Percentiles rank a stretch among this genome's conserved stretches.
Conservation (phyloP, 495 filamentous ascomycete species). For the Terfezia claveryi region DNA sequence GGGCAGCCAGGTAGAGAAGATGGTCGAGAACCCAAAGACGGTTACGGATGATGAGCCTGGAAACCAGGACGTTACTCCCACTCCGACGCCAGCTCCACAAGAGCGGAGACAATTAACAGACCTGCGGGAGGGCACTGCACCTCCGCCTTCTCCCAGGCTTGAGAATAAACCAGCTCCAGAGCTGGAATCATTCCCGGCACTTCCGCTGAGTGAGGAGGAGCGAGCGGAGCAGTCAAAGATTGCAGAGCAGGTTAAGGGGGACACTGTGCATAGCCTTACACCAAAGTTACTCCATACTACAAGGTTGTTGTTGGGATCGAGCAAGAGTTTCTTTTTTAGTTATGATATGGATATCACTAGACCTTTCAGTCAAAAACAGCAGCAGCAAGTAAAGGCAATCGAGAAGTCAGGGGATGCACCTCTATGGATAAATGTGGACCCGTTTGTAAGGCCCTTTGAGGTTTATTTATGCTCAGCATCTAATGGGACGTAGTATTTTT, state of each 20-base stretch:
- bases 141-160: constrained; percentile 6
- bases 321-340: constrained; percentile 71
- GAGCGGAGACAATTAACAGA: background rate
- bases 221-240: constrained; percentile 13
- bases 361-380: constrained; percentile 24
- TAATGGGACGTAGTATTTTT: constrained; percentile 45
- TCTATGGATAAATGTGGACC: constrained; percentile 51
- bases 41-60: background rate
- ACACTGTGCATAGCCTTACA: constrained; percentile 31
- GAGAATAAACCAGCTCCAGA: constrained; percentile 10
- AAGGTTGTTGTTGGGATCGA: constrained; percentile 53
- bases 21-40: constrained; percentile 16
- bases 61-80: background rate
- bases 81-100: background rate
- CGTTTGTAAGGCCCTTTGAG: constrained; percentile 29
- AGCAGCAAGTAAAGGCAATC: background rate
- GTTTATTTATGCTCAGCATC: background rate
- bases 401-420: constrained; percentile 24
- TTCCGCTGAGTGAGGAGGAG: constrained; percentile 14
- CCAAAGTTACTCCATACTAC: constrained; percentile 70
- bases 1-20: constrained; percentile 36
- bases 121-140: background rate
- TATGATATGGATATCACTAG: constrained; percentile 82
- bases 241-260: constrained; percentile 17
- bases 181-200: background rate